Base-by-base conservation (phyloP, 2,329 filamentous ascomycete species). In the Colletotrichum chrysophilum region DNA sequence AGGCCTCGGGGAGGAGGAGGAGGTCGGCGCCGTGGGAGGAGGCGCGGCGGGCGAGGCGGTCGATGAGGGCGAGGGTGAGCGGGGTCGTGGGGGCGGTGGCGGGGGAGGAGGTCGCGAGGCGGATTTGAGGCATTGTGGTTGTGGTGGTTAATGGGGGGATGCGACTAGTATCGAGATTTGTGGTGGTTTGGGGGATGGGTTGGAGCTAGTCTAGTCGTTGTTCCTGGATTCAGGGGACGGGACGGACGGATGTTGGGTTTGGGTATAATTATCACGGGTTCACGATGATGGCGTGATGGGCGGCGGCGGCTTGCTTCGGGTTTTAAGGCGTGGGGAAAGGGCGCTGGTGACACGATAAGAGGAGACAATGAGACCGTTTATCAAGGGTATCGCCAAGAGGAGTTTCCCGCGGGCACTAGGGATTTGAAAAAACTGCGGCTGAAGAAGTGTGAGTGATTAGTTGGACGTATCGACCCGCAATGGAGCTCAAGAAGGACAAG, bases 1-100 rank as follows among this genome's bases (percentile, higher is more conserved):
- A 98, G 26, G 96, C 96, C 87, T 98, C 96, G 0, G 96, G 96
- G 76, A 98, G 96, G 68, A 98, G 91, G 32, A 98, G 89, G 66
- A 98, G 89, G 82, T 97, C 88, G 52, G 91, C 85, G 4, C 81
- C 79, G 71, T 86, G 81, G 2, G 83, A 79, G 5, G 93, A 90
- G n/a, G 96, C 96, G 43, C 88, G 85, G 28, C 85, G 86, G 38
- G 94, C 93, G 16, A 94, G 91, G 13, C 83, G 79, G 80, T 92
- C 89, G 66, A 98, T 90, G 43, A 93, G 90, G 8, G 85, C 80
- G 71, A 98, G 90, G 1, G 95, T 97, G 38, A 89, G 86, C 28
- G 85, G 66, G 1, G 87, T 89, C 18, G 88, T 89, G 67, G 86
- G 77, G 71, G 87, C 86, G 4, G 90, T 88, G 34, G 85, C 85